These are phyloP conservation scores for Mycena vulgaris DNA, from an alignment of 768 basidiomycete species.

Conservation along the genomic window DNA sequence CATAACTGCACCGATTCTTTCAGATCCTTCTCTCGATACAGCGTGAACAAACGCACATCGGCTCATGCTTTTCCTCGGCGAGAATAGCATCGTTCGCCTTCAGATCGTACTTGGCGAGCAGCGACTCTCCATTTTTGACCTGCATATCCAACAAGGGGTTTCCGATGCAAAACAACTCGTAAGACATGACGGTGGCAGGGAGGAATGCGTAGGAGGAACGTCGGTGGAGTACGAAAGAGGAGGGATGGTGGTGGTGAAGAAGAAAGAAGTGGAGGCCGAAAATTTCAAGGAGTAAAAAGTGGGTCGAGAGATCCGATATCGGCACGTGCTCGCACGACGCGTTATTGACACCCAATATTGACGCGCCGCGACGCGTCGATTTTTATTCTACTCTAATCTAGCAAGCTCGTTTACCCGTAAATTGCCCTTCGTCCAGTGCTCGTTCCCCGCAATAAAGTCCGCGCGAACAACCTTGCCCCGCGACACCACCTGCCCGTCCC, in stretches of 20 bases:
- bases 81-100: conserved; percentile 97
- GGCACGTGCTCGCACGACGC: too few relatives aligned
- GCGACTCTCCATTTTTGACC: conserved; percentile 86
- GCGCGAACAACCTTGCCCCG: conserved; percentile 72
- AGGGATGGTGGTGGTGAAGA: neutral
- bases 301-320: too few relatives aligned
- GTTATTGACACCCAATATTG: neutral
- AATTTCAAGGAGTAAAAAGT: too few relatives aligned
- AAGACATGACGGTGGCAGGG: conserved; percentile 43
- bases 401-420: conserved; percentile 54
- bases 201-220: neutral
- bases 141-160: conserved; percentile 98
- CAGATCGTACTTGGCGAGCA: conserved; percentile 91
- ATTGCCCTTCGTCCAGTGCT: conserved; percentile 69
- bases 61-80: conserved; percentile 88
- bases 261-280: too few relatives aligned
- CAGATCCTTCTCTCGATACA: neutral
- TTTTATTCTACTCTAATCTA: neutral
- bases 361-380: neutral
- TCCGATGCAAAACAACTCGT: conserved; percentile 89
- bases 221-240: neutral
- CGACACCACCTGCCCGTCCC: conserved; percentile 52
- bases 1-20: conserved; percentile 73
- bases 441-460: conserved; percentile 76
- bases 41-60: conserved; percentile 73